These are phyloP conservation scores for Dendrobium catenatum DNA, from an alignment of 106 monocot species.

Conservation along the genomic window DNA sequence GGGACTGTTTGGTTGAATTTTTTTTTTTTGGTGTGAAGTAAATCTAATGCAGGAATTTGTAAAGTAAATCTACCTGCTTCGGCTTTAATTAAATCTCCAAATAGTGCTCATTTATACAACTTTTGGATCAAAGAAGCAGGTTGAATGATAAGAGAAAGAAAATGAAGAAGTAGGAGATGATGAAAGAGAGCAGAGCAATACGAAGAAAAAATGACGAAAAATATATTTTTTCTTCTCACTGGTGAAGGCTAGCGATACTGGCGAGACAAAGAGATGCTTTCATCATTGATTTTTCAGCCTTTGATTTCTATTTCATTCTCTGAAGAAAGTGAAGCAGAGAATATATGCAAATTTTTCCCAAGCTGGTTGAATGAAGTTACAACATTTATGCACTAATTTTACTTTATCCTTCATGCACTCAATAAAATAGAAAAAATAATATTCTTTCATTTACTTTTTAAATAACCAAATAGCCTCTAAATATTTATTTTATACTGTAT, in stretches of 20 bases:
- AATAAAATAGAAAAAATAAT: too few relatives aligned
- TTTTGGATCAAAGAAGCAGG: background rate
- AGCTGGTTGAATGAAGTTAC: too few relatives aligned
- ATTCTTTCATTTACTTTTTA: too few relatives aligned
- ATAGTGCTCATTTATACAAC: background rate
- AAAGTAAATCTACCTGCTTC: background rate
- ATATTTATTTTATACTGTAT: too few relatives aligned
- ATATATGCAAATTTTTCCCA: background rate
- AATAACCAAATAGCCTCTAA: too few relatives aligned
- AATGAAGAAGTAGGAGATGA: constrained; percentile 2
- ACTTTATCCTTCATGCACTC: too few relatives aligned
- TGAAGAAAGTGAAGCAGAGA: background rate
- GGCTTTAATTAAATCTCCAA: background rate
- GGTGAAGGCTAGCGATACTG: background rate
- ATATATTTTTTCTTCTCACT: background rate
- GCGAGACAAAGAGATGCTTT: background rate
- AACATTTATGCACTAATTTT: too few relatives aligned
- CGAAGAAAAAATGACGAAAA: background rate
- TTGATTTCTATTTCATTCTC: constrained; percentile 23
- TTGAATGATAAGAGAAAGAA: background rate
- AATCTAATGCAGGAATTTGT: too few relatives aligned
- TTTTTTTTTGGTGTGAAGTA: too few relatives aligned
- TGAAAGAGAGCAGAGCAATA: background rate
- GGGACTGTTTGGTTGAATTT: too few relatives aligned
- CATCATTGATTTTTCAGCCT: constrained; percentile 35